Conservation (phyloP, 257 asterid genomes). For the Fraxinus americana region DNA sequence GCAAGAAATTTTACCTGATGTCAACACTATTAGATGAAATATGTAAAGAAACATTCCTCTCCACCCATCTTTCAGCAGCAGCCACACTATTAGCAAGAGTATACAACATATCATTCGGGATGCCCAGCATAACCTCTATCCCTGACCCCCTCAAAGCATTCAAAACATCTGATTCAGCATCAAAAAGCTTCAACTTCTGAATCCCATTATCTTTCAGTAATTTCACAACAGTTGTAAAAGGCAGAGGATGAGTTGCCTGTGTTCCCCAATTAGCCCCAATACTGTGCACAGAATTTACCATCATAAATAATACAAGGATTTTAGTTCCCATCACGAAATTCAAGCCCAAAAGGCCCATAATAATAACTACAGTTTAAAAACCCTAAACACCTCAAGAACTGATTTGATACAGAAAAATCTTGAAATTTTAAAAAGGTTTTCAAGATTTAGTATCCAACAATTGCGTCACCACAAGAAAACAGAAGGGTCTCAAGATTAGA, state of each 20-base stretch:
- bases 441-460: too few relatives aligned
- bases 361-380: neutral
- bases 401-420: neutral
- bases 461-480: too few relatives aligned
- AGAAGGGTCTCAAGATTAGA: too few relatives aligned
- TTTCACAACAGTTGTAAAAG: conserved; percentile 59
- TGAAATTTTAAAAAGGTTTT: conserved; percentile 2
- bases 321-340: conserved; percentile 26
- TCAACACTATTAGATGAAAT: conserved; percentile 73
- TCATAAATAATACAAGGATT: conserved; percentile 27
- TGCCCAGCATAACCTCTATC: conserved; percentile 92
- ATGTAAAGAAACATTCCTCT: conserved; percentile 68
- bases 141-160: conserved; percentile 79
- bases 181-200: conserved; percentile 84
- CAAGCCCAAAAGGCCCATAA: conserved; percentile 42
- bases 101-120: conserved; percentile 82
- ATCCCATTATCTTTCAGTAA: conserved; percentile 79
- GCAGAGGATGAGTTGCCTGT: conserved; percentile 78
- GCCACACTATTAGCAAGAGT: conserved; percentile 54
- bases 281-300: conserved; percentile 46
- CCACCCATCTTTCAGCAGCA: conserved; percentile 94
- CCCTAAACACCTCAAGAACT: neutral
- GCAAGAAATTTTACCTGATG: conserved; percentile 53
- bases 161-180: conserved; percentile 63
- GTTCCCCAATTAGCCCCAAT: conserved; percentile 98